Evolutionary conservation across 2,329 filamentous ascomycete genomes (phyloP), one percentile per base, ranked within the genome.

Genomic region (Ascochyta koolunga): DNA sequence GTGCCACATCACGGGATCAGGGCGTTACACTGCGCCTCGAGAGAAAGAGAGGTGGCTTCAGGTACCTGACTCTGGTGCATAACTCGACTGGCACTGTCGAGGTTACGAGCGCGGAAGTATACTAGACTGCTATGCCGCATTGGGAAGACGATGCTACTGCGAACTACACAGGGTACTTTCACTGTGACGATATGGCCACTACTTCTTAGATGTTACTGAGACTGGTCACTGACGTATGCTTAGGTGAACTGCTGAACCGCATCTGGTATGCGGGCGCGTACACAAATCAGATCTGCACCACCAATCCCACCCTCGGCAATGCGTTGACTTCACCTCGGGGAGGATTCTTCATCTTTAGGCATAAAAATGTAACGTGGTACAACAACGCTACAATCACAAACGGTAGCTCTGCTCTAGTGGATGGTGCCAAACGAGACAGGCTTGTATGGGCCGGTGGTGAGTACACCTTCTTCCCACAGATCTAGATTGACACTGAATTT

Each of bases 371-470:
- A 13, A 70, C 71, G 1, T 79, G 76, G 77, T 78, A 74, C 25
- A 66, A 70, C 57, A 78, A 78, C 40, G 69, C 64, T 19, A 78
- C 77, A 0, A 76, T 78, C 38, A 70, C 76, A 0, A 74, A 76
- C n/a, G 75, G 75, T 0, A 68, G 59, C 0, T 73, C 70, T 15
- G 65, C 67, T 4, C 57, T 78, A 8, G 72, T 75, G 1, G 84
- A 87, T 64, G 84, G 84, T 13, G 82, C 82, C 1, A 86, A 86
- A 65, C 77, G 84, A 27, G 84, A 86, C 61, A 77, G 83, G 8
- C 73, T 83, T 16, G 80, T 87, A 2, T 87, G 84, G 83, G 80
- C 84, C 10, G 85, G 85, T 1, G 70, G 67, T 69, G 61, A 31
- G 62, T 52, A 21, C 11, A 27, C 5, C 24, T 2, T 16, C 9